A percentile compares a stretch with the other conserved stretches of the same genome.
Evolutionary conservation across 495 filamentous ascomycete species (phyloP).

Genomic region (Parachaetomium inaequale): DNA sequence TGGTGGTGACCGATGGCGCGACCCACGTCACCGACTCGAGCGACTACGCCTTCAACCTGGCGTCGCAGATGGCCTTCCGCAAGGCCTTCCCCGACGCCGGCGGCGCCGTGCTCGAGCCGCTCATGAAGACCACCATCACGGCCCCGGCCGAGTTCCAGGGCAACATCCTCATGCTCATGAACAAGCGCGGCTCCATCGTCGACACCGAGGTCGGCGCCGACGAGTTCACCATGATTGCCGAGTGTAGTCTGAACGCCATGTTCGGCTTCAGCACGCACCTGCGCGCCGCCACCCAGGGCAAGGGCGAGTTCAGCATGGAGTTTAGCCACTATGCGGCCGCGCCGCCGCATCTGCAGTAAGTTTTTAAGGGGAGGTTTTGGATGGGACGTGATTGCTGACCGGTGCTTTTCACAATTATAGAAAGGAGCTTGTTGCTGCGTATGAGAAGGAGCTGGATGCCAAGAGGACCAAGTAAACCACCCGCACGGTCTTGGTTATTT

Average conservation of each 20-base stretch:
- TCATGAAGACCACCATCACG: constrained; percentile 97
- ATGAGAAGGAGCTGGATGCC: constrained; percentile 79
- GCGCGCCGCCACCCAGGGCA: constrained; percentile 92
- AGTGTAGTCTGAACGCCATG: constrained; percentile 93
- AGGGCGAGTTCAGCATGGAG: constrained; percentile 99
- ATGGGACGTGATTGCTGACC: not conserved
- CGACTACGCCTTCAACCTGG: constrained; percentile 97
- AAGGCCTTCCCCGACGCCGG: constrained; percentile 81
- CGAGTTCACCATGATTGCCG: constrained; percentile 91
- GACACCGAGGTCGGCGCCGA: constrained; percentile 94
- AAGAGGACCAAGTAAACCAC: constrained; percentile 53
- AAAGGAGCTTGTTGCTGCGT: constrained; percentile 84
- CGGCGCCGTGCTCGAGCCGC: constrained; percentile 82
- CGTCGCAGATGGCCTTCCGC: constrained; percentile 94
- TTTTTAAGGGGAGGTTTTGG: constrained; percentile 19
- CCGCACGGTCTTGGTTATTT: not conserved
- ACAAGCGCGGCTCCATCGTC: constrained; percentile 93
- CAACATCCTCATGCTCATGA: constrained; percentile 87
- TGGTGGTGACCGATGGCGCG: constrained; percentile 95
- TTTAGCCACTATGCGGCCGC: constrained; percentile 92
- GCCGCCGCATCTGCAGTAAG: constrained; percentile 84
- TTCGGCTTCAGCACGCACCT: constrained; percentile 92
- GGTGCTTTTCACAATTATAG: constrained; percentile 35
- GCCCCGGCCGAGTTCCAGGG: constrained; percentile 98
- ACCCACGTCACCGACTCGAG: constrained; percentile 98